phyloP scores from a whole-genome alignment of 306 rosid species.

The Cucurbita ficifolia region DNA sequence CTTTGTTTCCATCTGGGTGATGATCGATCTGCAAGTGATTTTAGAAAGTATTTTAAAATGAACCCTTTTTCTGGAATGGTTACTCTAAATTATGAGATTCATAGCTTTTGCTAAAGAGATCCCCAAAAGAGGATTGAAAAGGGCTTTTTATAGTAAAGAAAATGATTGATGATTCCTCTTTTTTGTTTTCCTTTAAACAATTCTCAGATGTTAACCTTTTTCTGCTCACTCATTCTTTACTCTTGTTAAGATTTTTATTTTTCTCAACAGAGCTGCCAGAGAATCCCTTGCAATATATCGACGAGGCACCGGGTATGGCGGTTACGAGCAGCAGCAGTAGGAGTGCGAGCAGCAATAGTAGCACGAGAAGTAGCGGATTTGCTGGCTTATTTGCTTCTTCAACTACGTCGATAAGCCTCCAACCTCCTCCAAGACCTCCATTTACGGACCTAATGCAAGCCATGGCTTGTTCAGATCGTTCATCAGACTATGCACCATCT shows the following conservation, averaged over 20 bases:
- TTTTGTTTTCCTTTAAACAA: background rate
- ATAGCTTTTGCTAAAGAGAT: background rate
- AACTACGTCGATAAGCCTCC: conserved; percentile 34
- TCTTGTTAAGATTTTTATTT: background rate
- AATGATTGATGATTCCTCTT: background rate
- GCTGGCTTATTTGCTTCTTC: conserved; percentile 76
- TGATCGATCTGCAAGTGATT: background rate
- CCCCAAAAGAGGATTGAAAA: background rate
- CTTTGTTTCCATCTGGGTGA: conserved; percentile 24
- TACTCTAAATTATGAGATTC: conserved; percentile 2
- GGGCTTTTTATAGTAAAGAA: background rate
- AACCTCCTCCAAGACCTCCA: conserved; percentile 31
- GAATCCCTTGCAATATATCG: conserved; percentile 25
- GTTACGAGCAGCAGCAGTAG: conserved; percentile 31
- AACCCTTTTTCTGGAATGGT: conserved; percentile 1
- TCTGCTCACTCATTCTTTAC: conserved; percentile 7
- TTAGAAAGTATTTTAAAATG: background rate
- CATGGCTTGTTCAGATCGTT: conserved; percentile 32
- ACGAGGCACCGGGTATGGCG: conserved; percentile 26
- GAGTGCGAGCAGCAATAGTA: conserved; percentile 42
- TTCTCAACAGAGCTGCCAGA: conserved; percentile 27
- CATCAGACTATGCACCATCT: conserved; percentile 29
- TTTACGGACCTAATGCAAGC: conserved; percentile 46
- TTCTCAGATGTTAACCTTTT: background rate
- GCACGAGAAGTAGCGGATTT: conserved; percentile 38